Conservation (phyloP, 208 protist species). For the Angomonas deanei region DNA sequence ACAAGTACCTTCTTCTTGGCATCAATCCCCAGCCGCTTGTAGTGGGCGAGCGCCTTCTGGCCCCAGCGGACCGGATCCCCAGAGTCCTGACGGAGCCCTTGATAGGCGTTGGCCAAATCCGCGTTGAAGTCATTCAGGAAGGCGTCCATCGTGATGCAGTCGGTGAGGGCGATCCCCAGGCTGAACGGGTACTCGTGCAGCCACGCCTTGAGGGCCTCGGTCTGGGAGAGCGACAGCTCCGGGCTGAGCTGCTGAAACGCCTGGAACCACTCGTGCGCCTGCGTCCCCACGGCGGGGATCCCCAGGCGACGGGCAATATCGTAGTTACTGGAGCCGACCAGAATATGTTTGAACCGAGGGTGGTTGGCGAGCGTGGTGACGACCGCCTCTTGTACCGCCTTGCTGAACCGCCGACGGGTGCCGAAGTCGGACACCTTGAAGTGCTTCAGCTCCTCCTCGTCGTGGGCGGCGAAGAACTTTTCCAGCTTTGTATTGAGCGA, state of each 20-base stretch:
- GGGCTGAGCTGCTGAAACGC: slow-evolving; percentile 83
- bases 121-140: slow-evolving; percentile 74
- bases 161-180: slow-evolving; percentile 82
- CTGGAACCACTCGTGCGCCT: slow-evolving; percentile 90
- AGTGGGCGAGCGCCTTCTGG: slow-evolving; percentile 73
- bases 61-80: slow-evolving; percentile 73
- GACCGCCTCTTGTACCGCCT: slow-evolving; percentile 68
- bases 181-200: slow-evolving; percentile 74
- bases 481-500: slow-evolving; percentile 54
- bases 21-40: slow-evolving; percentile 68
- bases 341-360: slow-evolving; percentile 37
- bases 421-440: slow-evolving; percentile 81
- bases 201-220: slow-evolving; percentile 66
- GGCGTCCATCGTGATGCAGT: slow-evolving; percentile 89
- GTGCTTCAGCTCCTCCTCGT: slow-evolving; percentile 26
- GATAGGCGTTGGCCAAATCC: slow-evolving; percentile 53
- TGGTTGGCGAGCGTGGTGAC: slow-evolving; percentile 48
- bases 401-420: slow-evolving; percentile 79
- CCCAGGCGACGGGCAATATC: slow-evolving; percentile 59
- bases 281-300: slow-evolving; percentile 67
- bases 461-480: slow-evolving; percentile 43
- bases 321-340: slow-evolving; percentile 86
- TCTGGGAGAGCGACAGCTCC: slow-evolving; percentile 58
- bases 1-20: slow-evolving; percentile 68
- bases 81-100: slow-evolving; percentile 79